Evolutionary conservation across 805 yeast species (phyloP).

Genomic region (Metschnikowia baotianmanensis): DNA sequence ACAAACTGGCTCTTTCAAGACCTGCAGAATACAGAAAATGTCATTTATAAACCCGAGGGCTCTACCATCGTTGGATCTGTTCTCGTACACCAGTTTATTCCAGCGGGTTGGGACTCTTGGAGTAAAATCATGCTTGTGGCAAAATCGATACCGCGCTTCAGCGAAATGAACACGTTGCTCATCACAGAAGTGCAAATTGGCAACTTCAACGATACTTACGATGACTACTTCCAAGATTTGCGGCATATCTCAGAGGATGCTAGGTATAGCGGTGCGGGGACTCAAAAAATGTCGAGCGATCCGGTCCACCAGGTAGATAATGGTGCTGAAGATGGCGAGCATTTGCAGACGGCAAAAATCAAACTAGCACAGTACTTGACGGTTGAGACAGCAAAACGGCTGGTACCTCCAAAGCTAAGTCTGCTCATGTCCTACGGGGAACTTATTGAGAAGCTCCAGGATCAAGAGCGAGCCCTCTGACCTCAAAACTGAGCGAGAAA

Average conservation of each 20-base stretch:
- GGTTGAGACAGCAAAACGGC: background rate
- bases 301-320: background rate
- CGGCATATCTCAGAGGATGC: background rate
- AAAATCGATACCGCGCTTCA: slow-evolving; percentile 22
- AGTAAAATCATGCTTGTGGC: slow-evolving; percentile 43
- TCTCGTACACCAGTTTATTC: slow-evolving; percentile 33
- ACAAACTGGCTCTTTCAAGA: slow-evolving; percentile 6
- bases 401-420: background rate
- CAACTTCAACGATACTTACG: slow-evolving; percentile 19
- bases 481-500: background rate
- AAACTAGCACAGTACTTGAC: background rate
- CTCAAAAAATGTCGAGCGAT: too few species aligned
- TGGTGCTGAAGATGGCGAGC: background rate
- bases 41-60: slow-evolving; percentile 10
- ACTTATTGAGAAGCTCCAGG: background rate
- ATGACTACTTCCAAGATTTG: slow-evolving; percentile 7
- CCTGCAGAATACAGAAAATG: slow-evolving; percentile 1
- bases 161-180: slow-evolving; percentile 2
- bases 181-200: slow-evolving; percentile 17
- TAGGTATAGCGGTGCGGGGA: background rate
- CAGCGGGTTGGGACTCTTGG: slow-evolving; percentile 52
- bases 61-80: slow-evolving; percentile 4
- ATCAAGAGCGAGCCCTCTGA: background rate
- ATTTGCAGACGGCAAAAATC: background rate
- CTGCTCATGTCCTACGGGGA: slow-evolving; percentile 1